These are phyloP conservation scores for Syzygium aromaticum DNA, from an alignment of 345 rosid genomes.

Conservation along the genomic window DNA sequence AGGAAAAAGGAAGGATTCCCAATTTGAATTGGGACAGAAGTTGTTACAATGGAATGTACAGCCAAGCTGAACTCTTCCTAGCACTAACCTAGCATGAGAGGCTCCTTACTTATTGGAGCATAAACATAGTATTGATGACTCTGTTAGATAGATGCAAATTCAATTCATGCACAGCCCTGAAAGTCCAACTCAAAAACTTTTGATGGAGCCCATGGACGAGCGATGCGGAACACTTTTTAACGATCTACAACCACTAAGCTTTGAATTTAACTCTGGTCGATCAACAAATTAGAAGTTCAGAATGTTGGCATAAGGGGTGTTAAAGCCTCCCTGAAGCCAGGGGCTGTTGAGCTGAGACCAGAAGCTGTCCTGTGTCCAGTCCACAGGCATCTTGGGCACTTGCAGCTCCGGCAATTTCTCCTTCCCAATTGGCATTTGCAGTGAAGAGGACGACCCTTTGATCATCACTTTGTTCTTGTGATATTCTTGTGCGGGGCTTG, in stretches of 20 bases:
- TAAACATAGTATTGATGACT: not conserved
- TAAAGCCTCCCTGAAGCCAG: conserved; percentile 61
- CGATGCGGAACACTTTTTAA: not conserved
- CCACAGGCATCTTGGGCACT: conserved; percentile 44
- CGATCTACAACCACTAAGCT: not conserved
- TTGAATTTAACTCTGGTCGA: not conserved
- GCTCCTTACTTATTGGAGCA: not conserved
- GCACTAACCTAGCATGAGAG: not conserved
- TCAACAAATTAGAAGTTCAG: conserved; percentile 29
- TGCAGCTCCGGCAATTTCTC: conserved; percentile 55
- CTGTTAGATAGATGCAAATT: not conserved
- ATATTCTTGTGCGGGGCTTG: not conserved
- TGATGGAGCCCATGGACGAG: not conserved
- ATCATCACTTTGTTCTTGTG: not conserved
- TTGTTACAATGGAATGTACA: not conserved
- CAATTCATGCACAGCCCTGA: not conserved
- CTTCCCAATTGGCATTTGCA: conserved; percentile 37
- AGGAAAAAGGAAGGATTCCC: not conserved
- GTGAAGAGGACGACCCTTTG: conserved; percentile 14
- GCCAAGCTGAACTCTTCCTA: not conserved
- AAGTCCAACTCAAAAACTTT: not conserved
- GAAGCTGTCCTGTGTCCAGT: conserved; percentile 63
- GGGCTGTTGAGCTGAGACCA: conserved; percentile 62
- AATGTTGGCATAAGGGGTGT: conserved; percentile 37
- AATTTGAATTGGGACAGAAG: not conserved